A percentile compares a stretch with the other conserved stretches of the same genome.
phyloP scores from a whole-genome alignment of 2,329 filamentous ascomycete species.

The Phaeosphaeriaceae sp. region DNA sequence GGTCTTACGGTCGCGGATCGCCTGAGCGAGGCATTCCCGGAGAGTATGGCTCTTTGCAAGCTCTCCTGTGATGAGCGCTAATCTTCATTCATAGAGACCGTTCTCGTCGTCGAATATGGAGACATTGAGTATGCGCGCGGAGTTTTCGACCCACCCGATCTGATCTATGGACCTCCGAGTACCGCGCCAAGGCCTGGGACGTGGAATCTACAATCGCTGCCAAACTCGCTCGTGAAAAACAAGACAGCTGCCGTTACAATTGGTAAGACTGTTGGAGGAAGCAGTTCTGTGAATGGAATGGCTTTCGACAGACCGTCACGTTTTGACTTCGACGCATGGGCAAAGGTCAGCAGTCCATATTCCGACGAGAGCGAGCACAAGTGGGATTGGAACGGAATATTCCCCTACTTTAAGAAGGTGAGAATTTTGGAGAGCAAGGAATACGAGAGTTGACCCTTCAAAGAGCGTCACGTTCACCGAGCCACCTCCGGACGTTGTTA shows the following conservation, averaged over 20 bases:
- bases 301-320: slow-evolving; percentile 8
- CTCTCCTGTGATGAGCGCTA: not conserved
- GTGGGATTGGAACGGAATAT: slow-evolving; percentile 22
- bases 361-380: slow-evolving; percentile 2
- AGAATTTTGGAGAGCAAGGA: not conserved
- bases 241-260: slow-evolving; percentile 1
- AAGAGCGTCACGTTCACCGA: slow-evolving; percentile 14
- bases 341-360: slow-evolving; percentile 7
- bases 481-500: not conserved
- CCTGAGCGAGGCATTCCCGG: slow-evolving; percentile 14
- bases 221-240: slow-evolving; percentile 5
- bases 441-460: not conserved
- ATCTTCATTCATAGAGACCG: not conserved
- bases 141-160: slow-evolving; percentile 1
- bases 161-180: not conserved
- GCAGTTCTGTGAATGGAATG: slow-evolving; percentile 17
- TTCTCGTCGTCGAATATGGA: slow-evolving; percentile 17
- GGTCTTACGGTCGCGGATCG: slow-evolving; percentile 23
- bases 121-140: not conserved
- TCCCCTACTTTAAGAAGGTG: slow-evolving; percentile 21
- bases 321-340: slow-evolving; percentile 18
- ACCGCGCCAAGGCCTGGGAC: not conserved
- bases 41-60: not conserved
- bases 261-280: slow-evolving; percentile 17
- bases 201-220: slow-evolving; percentile 10